Conservation (phyloP, 306 rosid genomes). For the cucumber (Cucumis sativus) region DNA sequence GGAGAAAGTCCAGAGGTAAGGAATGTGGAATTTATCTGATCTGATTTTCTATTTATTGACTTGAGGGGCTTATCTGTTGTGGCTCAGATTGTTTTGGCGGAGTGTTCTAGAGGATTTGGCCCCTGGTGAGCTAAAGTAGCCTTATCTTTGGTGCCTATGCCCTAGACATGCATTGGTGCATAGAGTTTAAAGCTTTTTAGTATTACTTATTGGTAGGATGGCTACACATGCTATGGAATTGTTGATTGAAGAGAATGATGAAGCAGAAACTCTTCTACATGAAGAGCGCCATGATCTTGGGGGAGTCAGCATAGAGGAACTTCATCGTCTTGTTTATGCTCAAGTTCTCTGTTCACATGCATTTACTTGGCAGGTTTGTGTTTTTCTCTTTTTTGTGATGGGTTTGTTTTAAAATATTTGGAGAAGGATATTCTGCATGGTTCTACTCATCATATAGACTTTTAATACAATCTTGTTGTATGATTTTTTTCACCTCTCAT, state of each 20-base stretch:
- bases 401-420: not conserved
- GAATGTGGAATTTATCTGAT: conserved; percentile 1
- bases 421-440: not conserved
- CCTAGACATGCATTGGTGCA: not conserved
- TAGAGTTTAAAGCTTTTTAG: conserved; percentile 5
- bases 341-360: conserved; percentile 82
- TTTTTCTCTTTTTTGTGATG: not conserved
- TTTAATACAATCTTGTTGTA: not conserved
- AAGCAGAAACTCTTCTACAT: conserved; percentile 67
- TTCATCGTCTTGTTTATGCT: conserved; percentile 79
- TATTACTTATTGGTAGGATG: conserved; percentile 53
- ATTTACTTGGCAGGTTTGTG: conserved; percentile 78
- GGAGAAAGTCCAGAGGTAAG: conserved; percentile 85
- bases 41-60: conserved; percentile 1
- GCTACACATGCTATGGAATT: conserved; percentile 78
- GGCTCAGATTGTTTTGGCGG: conserved; percentile 85
- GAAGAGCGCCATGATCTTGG: conserved; percentile 67
- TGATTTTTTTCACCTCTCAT: not conserved
- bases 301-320: conserved; percentile 80
- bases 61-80: conserved; percentile 17
- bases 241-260: conserved; percentile 77
- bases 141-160: not conserved
- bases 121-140: conserved; percentile 62
- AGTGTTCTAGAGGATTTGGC: conserved; percentile 82
- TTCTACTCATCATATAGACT: not conserved